Evolutionary conservation across 2,329 filamentous ascomycete genomes (phyloP).

Genomic region (Aureobasidium sp.): DNA sequence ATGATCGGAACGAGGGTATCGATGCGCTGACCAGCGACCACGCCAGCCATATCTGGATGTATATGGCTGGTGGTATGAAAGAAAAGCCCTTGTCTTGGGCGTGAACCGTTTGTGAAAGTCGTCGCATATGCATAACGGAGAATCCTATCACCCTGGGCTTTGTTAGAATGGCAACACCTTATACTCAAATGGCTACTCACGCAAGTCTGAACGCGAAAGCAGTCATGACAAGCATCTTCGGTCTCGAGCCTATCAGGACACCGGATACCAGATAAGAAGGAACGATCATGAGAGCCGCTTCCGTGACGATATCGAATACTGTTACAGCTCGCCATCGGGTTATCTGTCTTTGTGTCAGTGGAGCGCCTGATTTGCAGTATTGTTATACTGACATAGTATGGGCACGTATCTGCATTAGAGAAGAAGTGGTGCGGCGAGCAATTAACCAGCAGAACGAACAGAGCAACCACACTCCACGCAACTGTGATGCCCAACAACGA

Average conservation of each 20-base stretch:
- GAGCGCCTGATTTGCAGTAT: too few relatives aligned
- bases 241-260: background rate
- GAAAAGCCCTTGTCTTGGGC: background rate
- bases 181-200: background rate
- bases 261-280: conserved; percentile 10
- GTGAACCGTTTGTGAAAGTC: background rate
- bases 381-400: background rate
- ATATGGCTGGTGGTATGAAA: conserved; percentile 5
- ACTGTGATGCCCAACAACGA: background rate
- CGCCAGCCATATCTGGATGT: conserved; percentile 15
- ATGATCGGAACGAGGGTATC: conserved; percentile 16
- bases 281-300: conserved; percentile 7
- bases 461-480: background rate
- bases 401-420: background rate
- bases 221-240: conserved; percentile 9
- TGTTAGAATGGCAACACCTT: background rate
- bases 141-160: background rate
- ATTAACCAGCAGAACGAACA: background rate
- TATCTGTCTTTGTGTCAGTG: background rate
- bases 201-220: conserved; percentile 4
- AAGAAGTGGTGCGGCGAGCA: conserved; percentile 3
- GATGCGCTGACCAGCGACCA: conserved; percentile 16
- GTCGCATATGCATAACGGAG: background rate
- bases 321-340: conserved; percentile 12
- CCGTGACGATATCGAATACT: conserved; percentile 13